Base-by-base conservation (phyloP, 1,284 basidiomycete species). In the Microbotryum silenes-acaulis region DNA sequence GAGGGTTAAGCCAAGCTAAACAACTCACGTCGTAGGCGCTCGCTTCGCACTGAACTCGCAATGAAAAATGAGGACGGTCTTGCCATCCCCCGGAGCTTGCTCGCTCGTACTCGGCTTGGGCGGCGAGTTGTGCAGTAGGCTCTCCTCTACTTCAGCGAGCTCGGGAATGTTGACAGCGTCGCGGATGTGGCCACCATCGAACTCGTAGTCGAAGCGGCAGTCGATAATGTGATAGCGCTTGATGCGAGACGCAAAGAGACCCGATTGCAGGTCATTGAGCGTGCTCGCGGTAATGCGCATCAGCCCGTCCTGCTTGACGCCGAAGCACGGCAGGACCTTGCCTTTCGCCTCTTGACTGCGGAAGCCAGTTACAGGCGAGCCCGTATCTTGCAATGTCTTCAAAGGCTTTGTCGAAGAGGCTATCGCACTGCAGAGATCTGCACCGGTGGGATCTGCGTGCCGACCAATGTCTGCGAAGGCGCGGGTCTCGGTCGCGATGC, bases 201-300 rank as follows among this genome's bases (percentile, higher is more conserved):
- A 97, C 78, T 99, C 96, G 74, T 97, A 99, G 68, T 91, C 90
- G 75, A 98, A 99, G 31, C 94, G 88, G 75, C 96, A 98, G 78
- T 99, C 94, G 72, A 99, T 86, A 59, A 99, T 78, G 65, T 87
- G 81, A 74, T 81, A 93, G 52, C 83, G 80, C 48, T 81, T 79
- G 65, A 93, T 84, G 67, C 81, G 77, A 31, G 80, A 73, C 58
- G 83, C 76, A 74, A 83, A 96, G 64, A 77, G 78, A 31, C 92
- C 91, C 57, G 84, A 82, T 46, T 96, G 76, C 20, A 96, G 78
- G 23, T 80, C 78, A 69, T 90, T 81, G 71, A 93, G 75, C 66
- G 92, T 97, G 64, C 83, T 76, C 21, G 82, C 77, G 31, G 82
- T 85, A 67, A 99, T 90, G 65, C 94, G 83, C 85, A 97, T 94